Conservation (phyloP, 2,329 filamentous ascomycete species). For the Conoideocrella luteorostrata region DNA sequence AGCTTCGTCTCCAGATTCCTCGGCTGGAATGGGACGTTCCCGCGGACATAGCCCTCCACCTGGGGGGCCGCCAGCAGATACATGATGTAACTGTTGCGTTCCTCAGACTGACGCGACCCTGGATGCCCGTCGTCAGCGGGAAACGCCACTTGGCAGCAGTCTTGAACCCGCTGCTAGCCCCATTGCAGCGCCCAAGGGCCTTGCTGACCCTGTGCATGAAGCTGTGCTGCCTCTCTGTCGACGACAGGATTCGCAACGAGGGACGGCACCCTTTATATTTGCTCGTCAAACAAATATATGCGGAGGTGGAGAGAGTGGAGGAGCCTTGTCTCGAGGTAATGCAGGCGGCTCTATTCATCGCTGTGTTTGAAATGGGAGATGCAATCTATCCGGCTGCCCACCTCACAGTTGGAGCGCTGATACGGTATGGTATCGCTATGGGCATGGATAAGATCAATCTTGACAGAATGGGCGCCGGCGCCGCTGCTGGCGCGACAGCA, state of each 20-base stretch:
- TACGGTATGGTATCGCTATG: constrained; percentile 11
- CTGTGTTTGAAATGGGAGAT: constrained; percentile 12
- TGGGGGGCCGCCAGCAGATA: background rate
- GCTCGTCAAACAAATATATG: background rate
- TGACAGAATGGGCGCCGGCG: background rate
- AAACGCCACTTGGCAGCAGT: background rate
- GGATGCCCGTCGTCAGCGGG: background rate
- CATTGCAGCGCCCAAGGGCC: background rate
- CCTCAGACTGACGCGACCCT: background rate
- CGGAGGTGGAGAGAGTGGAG: background rate
- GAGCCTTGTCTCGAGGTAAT: constrained; percentile 1
- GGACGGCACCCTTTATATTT: background rate
- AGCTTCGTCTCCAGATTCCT: background rate
- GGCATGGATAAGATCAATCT: constrained; percentile 8
- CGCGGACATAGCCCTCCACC: background rate
- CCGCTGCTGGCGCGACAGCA: background rate
- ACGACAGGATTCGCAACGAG: background rate
- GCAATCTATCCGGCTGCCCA: constrained; percentile 14
- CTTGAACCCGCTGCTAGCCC: background rate
- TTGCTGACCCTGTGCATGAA: background rate
- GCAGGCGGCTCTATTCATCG: constrained; percentile 12
- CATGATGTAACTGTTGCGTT: background rate
- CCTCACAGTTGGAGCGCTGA: constrained; percentile 11
- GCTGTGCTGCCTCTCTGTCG: background rate
- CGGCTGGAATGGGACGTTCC: constrained; percentile 1